Evolutionary conservation across 2,329 filamentous ascomycete genomes (phyloP).

Genomic region (Coniochaeta ligniaria): DNA sequence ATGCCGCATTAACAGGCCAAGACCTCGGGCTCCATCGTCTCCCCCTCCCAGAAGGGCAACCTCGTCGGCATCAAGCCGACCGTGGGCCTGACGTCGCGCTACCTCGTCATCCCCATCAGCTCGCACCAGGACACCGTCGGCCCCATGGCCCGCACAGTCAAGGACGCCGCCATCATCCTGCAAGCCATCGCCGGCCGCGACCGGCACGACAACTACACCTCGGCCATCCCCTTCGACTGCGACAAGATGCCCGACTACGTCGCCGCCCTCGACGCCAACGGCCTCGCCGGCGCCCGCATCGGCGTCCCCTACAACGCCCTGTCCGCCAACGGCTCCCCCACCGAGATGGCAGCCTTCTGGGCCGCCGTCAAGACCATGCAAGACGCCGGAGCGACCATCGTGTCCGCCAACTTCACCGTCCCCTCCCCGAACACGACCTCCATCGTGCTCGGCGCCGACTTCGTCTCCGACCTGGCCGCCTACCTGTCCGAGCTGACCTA

Average conservation of each 20-base stretch:
- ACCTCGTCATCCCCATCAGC: slow-evolving; percentile 59
- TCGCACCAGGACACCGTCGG: slow-evolving; percentile 60
- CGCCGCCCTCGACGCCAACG: slow-evolving; percentile 44
- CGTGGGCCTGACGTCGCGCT: slow-evolving; percentile 55
- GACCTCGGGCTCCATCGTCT: slow-evolving; percentile 57
- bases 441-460: slow-evolving; percentile 35
- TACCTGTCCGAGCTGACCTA: slow-evolving; percentile 49
- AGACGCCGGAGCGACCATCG: slow-evolving; percentile 49
- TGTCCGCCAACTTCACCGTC: slow-evolving; percentile 43
- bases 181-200: slow-evolving; percentile 57
- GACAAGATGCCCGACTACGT: slow-evolving; percentile 50
- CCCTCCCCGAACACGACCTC: neutral
- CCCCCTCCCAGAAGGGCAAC: slow-evolving; percentile 46
- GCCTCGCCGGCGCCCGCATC: slow-evolving; percentile 50
- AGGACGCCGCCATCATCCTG: slow-evolving; percentile 56
- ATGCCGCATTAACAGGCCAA: neutral
- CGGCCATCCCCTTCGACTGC: slow-evolving; percentile 44
- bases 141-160: slow-evolving; percentile 55
- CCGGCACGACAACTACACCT: slow-evolving; percentile 56
- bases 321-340: slow-evolving; percentile 13
- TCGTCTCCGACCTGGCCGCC: slow-evolving; percentile 43
- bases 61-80: slow-evolving; percentile 64
- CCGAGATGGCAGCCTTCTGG: slow-evolving; percentile 43
- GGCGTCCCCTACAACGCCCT: slow-evolving; percentile 58
- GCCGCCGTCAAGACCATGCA: slow-evolving; percentile 42